phyloP scores from a whole-genome alignment of 495 filamentous ascomycete genomes.

The Talaromyces nanjingensis region DNA sequence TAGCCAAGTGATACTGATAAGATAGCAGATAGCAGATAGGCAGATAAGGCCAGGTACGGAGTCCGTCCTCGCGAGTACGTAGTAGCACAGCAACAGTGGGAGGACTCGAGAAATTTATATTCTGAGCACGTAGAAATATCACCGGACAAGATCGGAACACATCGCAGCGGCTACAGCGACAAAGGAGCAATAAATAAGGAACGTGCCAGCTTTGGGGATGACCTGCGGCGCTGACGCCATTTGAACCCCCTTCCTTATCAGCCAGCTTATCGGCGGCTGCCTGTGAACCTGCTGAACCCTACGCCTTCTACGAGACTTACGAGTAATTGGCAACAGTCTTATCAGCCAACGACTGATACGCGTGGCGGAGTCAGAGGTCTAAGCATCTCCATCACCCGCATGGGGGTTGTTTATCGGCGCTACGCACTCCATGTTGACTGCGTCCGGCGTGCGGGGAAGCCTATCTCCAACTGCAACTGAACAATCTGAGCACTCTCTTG shows the following conservation, averaged over 20 bases:
- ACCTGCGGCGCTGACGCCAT: slow-evolving; percentile 1
- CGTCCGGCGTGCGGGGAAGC: neutral
- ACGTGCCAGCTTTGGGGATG: slow-evolving; percentile 2
- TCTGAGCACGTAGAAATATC: neutral
- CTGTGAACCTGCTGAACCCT: neutral
- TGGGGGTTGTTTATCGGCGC: neutral
- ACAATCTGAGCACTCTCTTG: neutral
- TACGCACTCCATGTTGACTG: neutral
- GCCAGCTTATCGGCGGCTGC: neutral
- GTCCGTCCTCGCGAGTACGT: neutral
- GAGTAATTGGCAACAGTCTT: neutral
- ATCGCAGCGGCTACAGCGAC: neutral
- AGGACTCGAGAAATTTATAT: neutral
- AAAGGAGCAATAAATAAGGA: neutral
- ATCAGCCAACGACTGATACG: neutral
- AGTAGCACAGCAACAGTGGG: neutral
- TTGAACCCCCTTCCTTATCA: neutral
- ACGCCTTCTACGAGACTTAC: no score
- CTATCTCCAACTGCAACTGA: neutral
- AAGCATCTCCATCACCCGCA: neutral
- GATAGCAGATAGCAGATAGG: neutral
- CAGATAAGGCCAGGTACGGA: neutral
- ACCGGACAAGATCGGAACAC: neutral
- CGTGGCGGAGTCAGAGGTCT: neutral
- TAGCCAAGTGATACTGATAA: neutral